Percentiles rank a stretch among this genome's conserved stretches.
phyloP scores from a whole-genome alignment of 208 protist species.

The Phytomonas sp. region DNA sequence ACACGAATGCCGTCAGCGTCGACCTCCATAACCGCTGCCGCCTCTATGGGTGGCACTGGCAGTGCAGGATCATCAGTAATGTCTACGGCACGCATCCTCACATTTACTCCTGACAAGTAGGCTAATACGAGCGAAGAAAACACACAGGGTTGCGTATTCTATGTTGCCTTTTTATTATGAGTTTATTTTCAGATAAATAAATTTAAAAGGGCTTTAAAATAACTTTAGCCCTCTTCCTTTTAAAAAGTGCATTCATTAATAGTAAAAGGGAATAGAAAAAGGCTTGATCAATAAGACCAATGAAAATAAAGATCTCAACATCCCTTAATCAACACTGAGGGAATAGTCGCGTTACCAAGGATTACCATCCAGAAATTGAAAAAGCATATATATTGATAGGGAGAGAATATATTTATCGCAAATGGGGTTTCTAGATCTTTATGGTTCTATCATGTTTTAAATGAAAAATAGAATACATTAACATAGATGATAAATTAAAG shows the following conservation, averaged over 20 bases:
- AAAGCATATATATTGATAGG: background rate
- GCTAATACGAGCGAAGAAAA: background rate
- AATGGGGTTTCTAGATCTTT: too few relatives aligned
- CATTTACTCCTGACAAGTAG: background rate
- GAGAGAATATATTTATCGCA: too few relatives aligned
- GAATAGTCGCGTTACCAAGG: background rate
- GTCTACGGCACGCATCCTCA: constrained; percentile 34
- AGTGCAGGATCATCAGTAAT: constrained; percentile 48
- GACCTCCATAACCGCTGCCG: constrained; percentile 41
- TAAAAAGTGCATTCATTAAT: background rate
- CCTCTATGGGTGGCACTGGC: constrained; percentile 34
- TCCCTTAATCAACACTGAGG: background rate
- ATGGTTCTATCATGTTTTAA: too few relatives aligned
- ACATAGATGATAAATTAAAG: too few relatives aligned
- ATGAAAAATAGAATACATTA: too few relatives aligned
- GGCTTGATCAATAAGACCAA: background rate
- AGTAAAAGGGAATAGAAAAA: background rate
- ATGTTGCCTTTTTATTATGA: background rate
- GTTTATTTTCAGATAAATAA: background rate
- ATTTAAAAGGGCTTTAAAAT: background rate
- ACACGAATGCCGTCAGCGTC: constrained; percentile 68
- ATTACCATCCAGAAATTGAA: background rate
- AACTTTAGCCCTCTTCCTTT: constrained; percentile 3
- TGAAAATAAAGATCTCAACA: background rate
- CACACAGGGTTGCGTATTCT: background rate